phyloP scores from a whole-genome alignment of 1,284 basidiomycete genomes.

The Exobasidium rhododendri region DNA sequence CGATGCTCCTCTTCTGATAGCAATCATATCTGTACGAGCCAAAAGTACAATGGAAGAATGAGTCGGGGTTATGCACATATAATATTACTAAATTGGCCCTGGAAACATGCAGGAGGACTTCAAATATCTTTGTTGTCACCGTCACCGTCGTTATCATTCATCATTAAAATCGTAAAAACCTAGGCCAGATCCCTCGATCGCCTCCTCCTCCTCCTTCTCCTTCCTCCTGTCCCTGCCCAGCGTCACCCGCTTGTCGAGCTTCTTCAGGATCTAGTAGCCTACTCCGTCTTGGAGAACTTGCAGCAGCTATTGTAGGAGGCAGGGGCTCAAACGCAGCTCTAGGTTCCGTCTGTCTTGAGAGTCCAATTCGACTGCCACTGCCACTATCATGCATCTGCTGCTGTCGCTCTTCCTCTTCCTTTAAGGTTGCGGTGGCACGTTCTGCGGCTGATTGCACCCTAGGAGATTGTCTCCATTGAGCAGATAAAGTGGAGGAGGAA shows the following conservation, averaged over 20 bases:
- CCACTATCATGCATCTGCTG: conserved; percentile 5
- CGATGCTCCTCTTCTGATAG: no score
- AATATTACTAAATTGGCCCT: no score
- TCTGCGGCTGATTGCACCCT: conserved; percentile 1
- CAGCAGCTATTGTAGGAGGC: background rate
- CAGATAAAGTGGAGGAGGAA: background rate
- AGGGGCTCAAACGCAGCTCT: background rate
- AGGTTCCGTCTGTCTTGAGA: background rate
- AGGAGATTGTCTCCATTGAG: conserved; percentile 14
- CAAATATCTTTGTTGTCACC: no score
- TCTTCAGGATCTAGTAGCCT: conserved; percentile 5
- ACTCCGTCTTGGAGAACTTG: conserved; percentile 2
- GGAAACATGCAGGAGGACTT: no score
- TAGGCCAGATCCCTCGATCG: conserved; percentile 11
- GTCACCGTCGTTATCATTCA: no score
- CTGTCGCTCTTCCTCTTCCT: background rate
- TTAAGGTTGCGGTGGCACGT: conserved; percentile 2
- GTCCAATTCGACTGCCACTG: background rate
- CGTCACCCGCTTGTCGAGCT: background rate
- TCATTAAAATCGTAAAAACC: conserved; percentile 16
- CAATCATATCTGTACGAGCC: no score
- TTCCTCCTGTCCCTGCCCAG: background rate
- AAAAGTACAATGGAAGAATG: no score
- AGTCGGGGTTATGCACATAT: no score
- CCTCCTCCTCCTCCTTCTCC: conserved; percentile 3